Evolutionary conservation across 805 yeast species (phyloP), one percentile per base, ranked within the genome.

Genomic region (Kodamaea kaohsiungensis): DNA sequence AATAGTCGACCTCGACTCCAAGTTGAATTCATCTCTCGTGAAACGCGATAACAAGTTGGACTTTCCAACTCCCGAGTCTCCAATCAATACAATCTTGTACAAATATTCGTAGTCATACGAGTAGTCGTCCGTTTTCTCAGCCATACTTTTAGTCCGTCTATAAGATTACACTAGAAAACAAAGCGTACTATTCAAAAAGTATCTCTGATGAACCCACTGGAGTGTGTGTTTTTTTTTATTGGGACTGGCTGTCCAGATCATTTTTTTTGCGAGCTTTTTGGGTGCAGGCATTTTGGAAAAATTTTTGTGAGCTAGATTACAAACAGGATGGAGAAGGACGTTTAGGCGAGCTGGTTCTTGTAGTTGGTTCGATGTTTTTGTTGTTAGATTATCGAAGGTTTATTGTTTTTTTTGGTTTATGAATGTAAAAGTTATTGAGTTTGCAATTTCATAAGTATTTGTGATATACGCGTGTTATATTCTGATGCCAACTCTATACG

Each of bases 61-160:
- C 71, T 93, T 93, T 56, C 99, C 99, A 50, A 95, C 98, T 53
- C 97, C 96, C 10, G 97, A 89, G 71, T 95, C 98, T 46, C 98
- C 98, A 70, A 95, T 93, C 69, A 93, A 82, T 42, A 93, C 98
- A 62, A 95, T 91, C 81, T 92, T 93, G 80, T 92, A 93, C 57
- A 93, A 82, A 72, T 88, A 92, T 71, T 93, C 98, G 82, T 95
- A 89, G 63, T 89, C 96, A 61, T 75, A 75, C 49, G 78, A 72
- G 64, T 73, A 76, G 63, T 75, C 79, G 63, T 75, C 80, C 13
- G 78, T 72, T 55, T 72, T 73, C 51, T 74, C 78, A 22, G 72
- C 66, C 77, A 72, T 67, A 15, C 6, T 43, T 22, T 22, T 30
- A 30, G 35, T 30, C 35, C 35, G 30, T 42, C 35, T 33, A 33